These are phyloP conservation scores for Globisporangium paroecandrum DNA, from an alignment of 352 stramenopile species.

Conservation along the genomic window DNA sequence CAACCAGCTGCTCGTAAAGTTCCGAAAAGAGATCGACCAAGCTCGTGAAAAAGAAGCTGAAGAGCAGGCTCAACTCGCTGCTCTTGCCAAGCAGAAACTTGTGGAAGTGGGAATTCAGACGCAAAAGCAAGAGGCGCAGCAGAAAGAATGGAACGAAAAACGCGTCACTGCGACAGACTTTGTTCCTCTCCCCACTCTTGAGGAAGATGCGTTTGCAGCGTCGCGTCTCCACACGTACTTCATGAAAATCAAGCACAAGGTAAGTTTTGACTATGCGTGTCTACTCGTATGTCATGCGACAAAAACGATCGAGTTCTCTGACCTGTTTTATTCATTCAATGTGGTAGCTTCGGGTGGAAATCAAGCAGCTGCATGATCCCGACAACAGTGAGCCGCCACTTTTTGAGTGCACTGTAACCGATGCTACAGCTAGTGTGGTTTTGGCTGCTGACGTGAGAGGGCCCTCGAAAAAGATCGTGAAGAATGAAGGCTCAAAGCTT, in stretches of 20 bases:
- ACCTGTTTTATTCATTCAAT: background rate
- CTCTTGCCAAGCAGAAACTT: conserved; percentile 38
- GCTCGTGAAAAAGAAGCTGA: conserved; percentile 27
- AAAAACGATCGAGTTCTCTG: background rate
- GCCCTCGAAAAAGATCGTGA: conserved; percentile 61
- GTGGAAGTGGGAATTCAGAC: conserved; percentile 27
- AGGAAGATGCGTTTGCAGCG: conserved; percentile 66
- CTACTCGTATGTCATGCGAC: background rate
- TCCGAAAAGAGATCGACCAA: conserved; percentile 45
- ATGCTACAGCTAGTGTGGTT: conserved; percentile 33
- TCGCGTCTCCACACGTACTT: conserved; percentile 60
- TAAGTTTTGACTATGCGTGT: conserved; percentile 9
- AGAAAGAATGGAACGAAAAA: conserved; percentile 36
- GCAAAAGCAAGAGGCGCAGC: conserved; percentile 31
- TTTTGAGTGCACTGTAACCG: conserved; percentile 54
- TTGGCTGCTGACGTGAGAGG: conserved; percentile 54
- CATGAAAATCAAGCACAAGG: conserved; percentile 55
- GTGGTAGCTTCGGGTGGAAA: conserved; percentile 39
- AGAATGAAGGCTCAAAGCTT: conserved; percentile 61
- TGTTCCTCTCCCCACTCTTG: conserved; percentile 37
- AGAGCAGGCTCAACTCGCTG: conserved; percentile 28
- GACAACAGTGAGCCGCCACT: conserved; percentile 54
- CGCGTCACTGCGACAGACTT: conserved; percentile 32
- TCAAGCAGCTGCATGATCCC: conserved; percentile 38
- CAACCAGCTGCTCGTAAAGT: conserved; percentile 47